Percentiles rank a stretch among this genome's conserved stretches.
These are phyloP conservation scores for Trichophyton verrucosum DNA, from an alignment of 2,329 filamentous ascomycete species.

Conservation along the genomic window DNA sequence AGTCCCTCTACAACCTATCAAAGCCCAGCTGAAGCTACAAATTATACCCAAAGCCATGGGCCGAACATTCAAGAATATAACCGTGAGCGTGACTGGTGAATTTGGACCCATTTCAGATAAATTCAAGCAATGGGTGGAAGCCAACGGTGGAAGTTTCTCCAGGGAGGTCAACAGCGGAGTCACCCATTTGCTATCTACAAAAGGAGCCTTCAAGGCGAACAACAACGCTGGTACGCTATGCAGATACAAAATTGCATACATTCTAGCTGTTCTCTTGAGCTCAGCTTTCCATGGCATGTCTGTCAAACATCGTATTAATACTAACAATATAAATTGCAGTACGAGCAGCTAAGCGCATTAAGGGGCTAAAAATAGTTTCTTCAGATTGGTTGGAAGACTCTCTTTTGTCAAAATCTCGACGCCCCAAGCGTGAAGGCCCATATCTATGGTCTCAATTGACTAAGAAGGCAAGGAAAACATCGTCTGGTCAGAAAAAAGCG, in stretches of 20 bases:
- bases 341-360: slow-evolving; percentile 25
- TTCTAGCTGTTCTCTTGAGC: background rate
- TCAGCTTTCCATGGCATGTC: background rate
- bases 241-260: background rate
- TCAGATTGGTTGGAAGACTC: slow-evolving; percentile 39
- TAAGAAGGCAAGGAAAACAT: slow-evolving; percentile 29
- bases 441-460: slow-evolving; percentile 20
- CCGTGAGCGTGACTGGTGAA: slow-evolving; percentile 47
- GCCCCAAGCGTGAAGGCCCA: slow-evolving; percentile 23
- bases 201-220: slow-evolving; percentile 46
- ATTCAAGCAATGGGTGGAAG: slow-evolving; percentile 52
- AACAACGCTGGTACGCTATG: slow-evolving; percentile 29
- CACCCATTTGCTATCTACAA: slow-evolving; percentile 61
- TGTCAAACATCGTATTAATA: background rate
- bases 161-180: slow-evolving; percentile 41
- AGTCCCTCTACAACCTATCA: background rate
- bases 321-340: slow-evolving; percentile 24
- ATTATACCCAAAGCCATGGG: slow-evolving; percentile 20
- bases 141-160: slow-evolving; percentile 49
- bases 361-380: slow-evolving; percentile 33
- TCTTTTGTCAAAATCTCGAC: slow-evolving; percentile 21
- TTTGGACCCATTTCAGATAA: slow-evolving; percentile 44
- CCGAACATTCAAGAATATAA: slow-evolving; percentile 39
- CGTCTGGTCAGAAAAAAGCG: background rate
- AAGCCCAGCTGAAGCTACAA: background rate